Evolutionary conservation across 148 eudicot species (phyloP).

Genomic region (Arctostaphylos glauca): DNA sequence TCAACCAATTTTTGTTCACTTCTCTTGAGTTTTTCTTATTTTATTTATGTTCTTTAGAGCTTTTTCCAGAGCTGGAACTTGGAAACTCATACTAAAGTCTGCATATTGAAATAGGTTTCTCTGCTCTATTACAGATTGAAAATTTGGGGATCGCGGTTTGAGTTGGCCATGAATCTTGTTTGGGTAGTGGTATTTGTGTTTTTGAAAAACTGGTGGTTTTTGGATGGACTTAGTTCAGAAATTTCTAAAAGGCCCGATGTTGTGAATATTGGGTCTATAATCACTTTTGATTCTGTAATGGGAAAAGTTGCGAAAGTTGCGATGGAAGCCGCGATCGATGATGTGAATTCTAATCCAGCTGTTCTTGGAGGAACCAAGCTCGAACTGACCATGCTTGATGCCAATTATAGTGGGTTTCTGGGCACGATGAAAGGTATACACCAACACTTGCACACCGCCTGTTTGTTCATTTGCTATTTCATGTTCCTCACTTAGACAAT

Average conservation of each 20-base stretch:
- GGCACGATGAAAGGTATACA: conserved; percentile 49
- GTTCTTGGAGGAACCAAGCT: conserved; percentile 59
- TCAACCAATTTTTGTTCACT: background rate
- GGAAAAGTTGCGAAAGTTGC: conserved; percentile 70
- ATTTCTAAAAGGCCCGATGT: conserved; percentile 37
- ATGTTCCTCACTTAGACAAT: background rate
- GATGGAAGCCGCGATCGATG: conserved; percentile 56
- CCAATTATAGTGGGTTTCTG: conserved; percentile 52
- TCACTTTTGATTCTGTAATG: conserved; percentile 42
- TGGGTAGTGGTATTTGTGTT: conserved; percentile 7
- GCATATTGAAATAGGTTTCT: background rate
- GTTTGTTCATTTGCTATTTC: background rate
- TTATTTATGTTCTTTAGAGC: background rate
- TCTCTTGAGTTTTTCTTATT: background rate
- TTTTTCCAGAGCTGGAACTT: background rate
- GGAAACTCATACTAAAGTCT: background rate
- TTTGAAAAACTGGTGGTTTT: background rate
- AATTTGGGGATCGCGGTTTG: background rate
- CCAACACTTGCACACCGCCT: background rate
- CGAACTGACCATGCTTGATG: conserved; percentile 40
- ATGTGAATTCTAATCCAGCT: conserved; percentile 50
- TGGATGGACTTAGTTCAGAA: conserved; percentile 21
- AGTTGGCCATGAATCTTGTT: conserved; percentile 5
- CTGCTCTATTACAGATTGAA: background rate
- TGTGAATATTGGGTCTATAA: conserved; percentile 56